Evolutionary conservation across 176 grass and related monocot species (phyloP).

Genomic region (Puya raimondii): DNA sequence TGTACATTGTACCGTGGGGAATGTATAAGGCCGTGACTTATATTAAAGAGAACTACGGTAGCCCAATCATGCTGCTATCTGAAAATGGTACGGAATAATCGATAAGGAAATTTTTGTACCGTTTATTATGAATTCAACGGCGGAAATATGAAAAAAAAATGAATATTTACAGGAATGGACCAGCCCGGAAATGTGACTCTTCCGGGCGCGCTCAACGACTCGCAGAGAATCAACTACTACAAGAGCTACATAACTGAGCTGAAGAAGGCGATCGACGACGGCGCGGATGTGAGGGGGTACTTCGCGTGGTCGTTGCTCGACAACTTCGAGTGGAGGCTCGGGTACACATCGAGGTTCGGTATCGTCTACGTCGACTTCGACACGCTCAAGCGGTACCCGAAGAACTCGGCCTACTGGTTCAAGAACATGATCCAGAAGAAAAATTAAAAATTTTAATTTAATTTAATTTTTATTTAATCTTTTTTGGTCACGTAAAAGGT

Average conservation of each 20-base stretch:
- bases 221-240: slow-evolving; percentile 56
- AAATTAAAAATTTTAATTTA: neutral
- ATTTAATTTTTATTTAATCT: too few species aligned
- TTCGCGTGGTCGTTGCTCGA: slow-evolving; percentile 93
- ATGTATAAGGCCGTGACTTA: slow-evolving; percentile 83
- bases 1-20: slow-evolving; percentile 92
- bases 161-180: slow-evolving; percentile 62
- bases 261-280: slow-evolving; percentile 73
- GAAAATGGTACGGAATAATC: slow-evolving; percentile 54
- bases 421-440: slow-evolving; percentile 50
- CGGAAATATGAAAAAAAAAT: neutral
- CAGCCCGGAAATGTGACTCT: slow-evolving; percentile 70
- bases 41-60: slow-evolving; percentile 71
- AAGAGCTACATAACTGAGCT: slow-evolving; percentile 67
- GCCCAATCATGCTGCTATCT: slow-evolving; percentile 59
- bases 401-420: slow-evolving; percentile 92
- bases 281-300: slow-evolving; percentile 65
- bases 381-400: slow-evolving; percentile 63
- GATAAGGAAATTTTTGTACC: too few species aligned
- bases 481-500: too few species aligned
- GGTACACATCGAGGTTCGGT: slow-evolving; percentile 82
- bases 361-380: slow-evolving; percentile 75
- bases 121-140: too few species aligned
- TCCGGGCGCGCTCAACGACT: slow-evolving; percentile 56
- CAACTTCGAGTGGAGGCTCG: slow-evolving; percentile 89